Conservation (phyloP, 1,139 yeast genomes). For the Lodderomyces beijingensis region DNA sequence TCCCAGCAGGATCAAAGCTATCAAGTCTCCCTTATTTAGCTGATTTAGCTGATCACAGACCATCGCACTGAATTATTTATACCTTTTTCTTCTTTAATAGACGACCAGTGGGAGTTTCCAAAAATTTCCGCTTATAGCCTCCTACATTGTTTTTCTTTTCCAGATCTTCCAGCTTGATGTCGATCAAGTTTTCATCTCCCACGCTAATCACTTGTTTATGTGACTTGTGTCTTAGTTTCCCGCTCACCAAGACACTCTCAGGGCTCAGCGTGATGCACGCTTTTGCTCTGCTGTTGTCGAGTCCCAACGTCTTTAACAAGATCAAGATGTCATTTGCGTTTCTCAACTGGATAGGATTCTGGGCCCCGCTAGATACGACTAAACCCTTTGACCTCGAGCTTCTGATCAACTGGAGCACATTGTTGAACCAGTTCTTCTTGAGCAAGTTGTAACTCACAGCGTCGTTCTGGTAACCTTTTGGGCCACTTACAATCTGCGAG, state of each 20-base stretch:
- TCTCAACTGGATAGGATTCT: slow-evolving; percentile 53
- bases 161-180: slow-evolving; percentile 21
- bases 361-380: slow-evolving; percentile 74
- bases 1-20: slow-evolving; percentile 18
- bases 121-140: slow-evolving; percentile 23
- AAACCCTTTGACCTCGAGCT: slow-evolving; percentile 80
- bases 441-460: slow-evolving; percentile 18
- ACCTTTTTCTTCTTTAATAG: slow-evolving; percentile 26
- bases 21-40: slow-evolving; percentile 31
- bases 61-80: too few species aligned
- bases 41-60: slow-evolving; percentile 8
- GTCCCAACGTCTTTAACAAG: slow-evolving; percentile 65
- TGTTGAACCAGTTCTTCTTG: slow-evolving; percentile 62
- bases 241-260: slow-evolving; percentile 61
- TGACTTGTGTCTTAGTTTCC: slow-evolving; percentile 65
- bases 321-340: slow-evolving; percentile 66
- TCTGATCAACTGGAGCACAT: slow-evolving; percentile 71
- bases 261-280: slow-evolving; percentile 59
- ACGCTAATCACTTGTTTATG: slow-evolving; percentile 62
- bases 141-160: slow-evolving; percentile 20
- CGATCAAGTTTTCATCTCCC: slow-evolving; percentile 22
- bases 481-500: slow-evolving; percentile 45
- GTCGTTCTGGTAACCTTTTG: slow-evolving; percentile 26
- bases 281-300: slow-evolving; percentile 58
- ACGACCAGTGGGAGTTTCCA: slow-evolving; percentile 23